Base-by-base conservation (phyloP, 192 early-diverging fungal genomes). In the Coemansia guatemalensis region DNA sequence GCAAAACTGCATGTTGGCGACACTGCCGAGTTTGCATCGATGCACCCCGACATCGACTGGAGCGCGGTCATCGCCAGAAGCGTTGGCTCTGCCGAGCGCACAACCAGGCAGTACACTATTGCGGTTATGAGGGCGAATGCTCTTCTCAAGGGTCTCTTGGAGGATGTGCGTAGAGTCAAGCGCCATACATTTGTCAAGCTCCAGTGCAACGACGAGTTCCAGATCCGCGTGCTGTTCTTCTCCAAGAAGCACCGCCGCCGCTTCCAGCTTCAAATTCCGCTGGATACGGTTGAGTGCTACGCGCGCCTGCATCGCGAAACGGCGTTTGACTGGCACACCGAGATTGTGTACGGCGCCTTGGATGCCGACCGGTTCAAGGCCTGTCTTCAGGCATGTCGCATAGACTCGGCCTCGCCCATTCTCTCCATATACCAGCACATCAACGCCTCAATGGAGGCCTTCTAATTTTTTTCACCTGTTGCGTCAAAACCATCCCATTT, bases 41-140 rank as follows among this genome's bases (percentile, higher is more conserved):
- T 80, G 49, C 78, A 80, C 32, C 78, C 78, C 0, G 78, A 80
- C 12, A 71, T 80, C n/a, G 71, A 80, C 72, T 80, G 78, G 78
- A 64, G 48, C 32, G 72, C 72, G 4, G 60, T 68, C 25, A 52
- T 80, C n/a, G 60, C 49, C 26, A 63, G 73, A 39, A 65, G 41
- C 55, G 55, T 71, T 20, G 56, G 61, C 24, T 12, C 55, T 12
- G 27, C 57, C 5, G 53, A 57, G 12, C 24, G 61, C 54, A 57
- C 61, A 2, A 67, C 64, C 41, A 60, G 78, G 32, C 78, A 80
- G 54, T 74, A 74, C 51, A 29, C 71, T 18, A 64, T 80, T 21
- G 57, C 68, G 7, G 65, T 65, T 24, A 80, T 80, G 78, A 74
- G 71, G 65, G 62, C 73, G 17, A 80, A 80, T 18, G 72, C 58